Base-by-base conservation (phyloP, 129 eudicot species). In the Pulicaria dysenterica region DNA sequence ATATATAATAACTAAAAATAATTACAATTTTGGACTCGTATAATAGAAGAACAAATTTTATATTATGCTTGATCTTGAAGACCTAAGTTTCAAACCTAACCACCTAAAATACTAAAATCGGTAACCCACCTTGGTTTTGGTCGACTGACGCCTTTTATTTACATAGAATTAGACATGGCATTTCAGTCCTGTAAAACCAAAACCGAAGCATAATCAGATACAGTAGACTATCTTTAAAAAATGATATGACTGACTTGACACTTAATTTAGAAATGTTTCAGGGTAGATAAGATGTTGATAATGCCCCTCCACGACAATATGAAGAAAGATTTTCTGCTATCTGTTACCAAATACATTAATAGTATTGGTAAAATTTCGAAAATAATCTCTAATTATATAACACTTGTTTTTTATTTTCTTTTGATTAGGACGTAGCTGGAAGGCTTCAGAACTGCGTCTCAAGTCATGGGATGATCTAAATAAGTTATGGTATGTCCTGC, bases 391-490 rank as follows among this genome's bases (percentile, higher is more conserved):
- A 1, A 24, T 24, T 0, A 24, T 24, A 24, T 24, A 24, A 24
- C 31, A 24, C 5, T 46, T 63, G 5, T 45, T 36, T 19, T 58
- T 11, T 62, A 0, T 15, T 57, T 71, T 24, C 31, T 24, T 24
- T 24, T 24, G 2, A 0, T 39, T 79, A 92, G 98, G 98, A 64
- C 82, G 98, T 50, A 73, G 98, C 73, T 92, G 91, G 98, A 92
- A 89, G 86, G 96, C 98, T 73, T 70, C 88, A 73, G 98, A 92
- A 59, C 72, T 92, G n/a, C 96, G 96, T 54, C 88, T 89, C 44
- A 92, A 92, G 83, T 89, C 97, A 42, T 92, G 97, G 98, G 98
- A 92, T 58, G 98, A 92, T 78, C 95, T 92, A 5, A 64, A 89
- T n/a, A 92, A 87, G 85, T 78, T 92, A 12, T 92, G 98, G 98